Evolutionary conservation across 2,329 filamentous ascomycete genomes (phyloP).

Genomic region (Aspergillus pseudonomiae): DNA sequence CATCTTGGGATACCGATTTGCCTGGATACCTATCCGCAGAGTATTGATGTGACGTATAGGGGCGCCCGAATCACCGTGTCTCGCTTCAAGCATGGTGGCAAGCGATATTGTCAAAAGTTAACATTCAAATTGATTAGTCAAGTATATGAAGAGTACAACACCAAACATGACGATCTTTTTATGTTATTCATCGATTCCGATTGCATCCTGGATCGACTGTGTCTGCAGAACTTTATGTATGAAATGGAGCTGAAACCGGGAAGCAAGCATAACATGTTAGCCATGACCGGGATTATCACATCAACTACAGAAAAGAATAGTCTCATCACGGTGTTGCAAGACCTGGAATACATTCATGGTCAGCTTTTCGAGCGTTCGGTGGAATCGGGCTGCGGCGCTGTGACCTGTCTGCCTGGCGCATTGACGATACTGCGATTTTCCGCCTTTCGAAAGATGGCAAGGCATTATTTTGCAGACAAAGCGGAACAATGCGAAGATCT

Average conservation of each 20-base stretch:
- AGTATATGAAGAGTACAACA: constrained; percentile 84
- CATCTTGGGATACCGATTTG: constrained; percentile 76
- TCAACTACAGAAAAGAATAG: constrained; percentile 87
- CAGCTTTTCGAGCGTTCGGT: constrained; percentile 95
- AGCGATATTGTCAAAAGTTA: constrained; percentile 88
- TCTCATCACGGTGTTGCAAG: constrained; percentile 88
- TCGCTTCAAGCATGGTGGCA: constrained; percentile 89
- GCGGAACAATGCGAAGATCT: constrained; percentile 93
- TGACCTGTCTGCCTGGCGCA: constrained; percentile 94
- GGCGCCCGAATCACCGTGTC: constrained; percentile 85
- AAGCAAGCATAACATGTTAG: constrained; percentile 88
- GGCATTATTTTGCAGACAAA: constrained; percentile 97
- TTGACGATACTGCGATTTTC: constrained; percentile 94
- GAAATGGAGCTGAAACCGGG: constrained; percentile 98
- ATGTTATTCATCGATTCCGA: constrained; percentile 97
- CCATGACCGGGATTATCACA: constrained; percentile 97
- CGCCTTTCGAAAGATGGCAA: constrained; percentile 93
- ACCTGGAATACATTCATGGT: constrained; percentile 98
- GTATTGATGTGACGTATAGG: constrained; percentile 86
- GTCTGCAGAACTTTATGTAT: constrained; percentile 96
- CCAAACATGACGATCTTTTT: constrained; percentile 87
- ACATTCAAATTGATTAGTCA: constrained; percentile 93
- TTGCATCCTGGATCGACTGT: constrained; percentile 88
- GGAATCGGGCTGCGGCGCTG: constrained; percentile 89
- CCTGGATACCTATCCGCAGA: constrained; percentile 78